A percentile compares a stretch with the other conserved stretches of the same genome.
Evolutionary conservation across 805 yeast genomes (phyloP).

Genomic region (Hanseniaspora valbyensis): DNA sequence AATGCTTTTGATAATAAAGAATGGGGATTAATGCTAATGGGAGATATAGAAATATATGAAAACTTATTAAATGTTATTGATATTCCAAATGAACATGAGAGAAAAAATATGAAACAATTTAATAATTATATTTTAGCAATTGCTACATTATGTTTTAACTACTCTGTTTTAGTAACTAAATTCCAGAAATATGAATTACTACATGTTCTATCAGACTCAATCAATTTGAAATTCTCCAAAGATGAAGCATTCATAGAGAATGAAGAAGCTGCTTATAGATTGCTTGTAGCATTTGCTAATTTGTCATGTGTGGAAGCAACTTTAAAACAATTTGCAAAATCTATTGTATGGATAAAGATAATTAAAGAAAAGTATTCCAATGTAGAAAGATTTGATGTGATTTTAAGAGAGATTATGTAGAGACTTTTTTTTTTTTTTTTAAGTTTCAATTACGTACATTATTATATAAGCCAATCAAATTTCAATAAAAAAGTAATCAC

Average conservation of each 20-base stretch:
- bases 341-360: slow-evolving; percentile 26
- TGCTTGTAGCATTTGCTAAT: slow-evolving; percentile 54
- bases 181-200: slow-evolving; percentile 26
- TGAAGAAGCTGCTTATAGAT: slow-evolving; percentile 60
- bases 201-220: slow-evolving; percentile 26
- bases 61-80: slow-evolving; percentile 32
- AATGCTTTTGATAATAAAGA: slow-evolving; percentile 39
- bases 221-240: slow-evolving; percentile 25
- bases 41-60: slow-evolving; percentile 29
- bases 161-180: slow-evolving; percentile 32
- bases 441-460: too few species aligned
- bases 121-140: slow-evolving; percentile 32
- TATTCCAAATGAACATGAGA: slow-evolving; percentile 19
- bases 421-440: too few species aligned
- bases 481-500: too few species aligned
- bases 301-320: slow-evolving; percentile 31
- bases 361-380: slow-evolving; percentile 20
- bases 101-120: slow-evolving; percentile 19
- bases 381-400: slow-evolving; percentile 22
- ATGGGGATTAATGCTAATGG: slow-evolving; percentile 40
- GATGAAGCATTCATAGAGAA: slow-evolving; percentile 30
- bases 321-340: slow-evolving; percentile 25
- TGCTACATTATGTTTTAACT: slow-evolving; percentile 43
- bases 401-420: slow-evolving; percentile 19
- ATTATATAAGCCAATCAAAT: too few species aligned